A percentile compares a stretch with the other conserved stretches of the same genome.
These are phyloP conservation scores for Pseudogymnoascus sp. DNA, from an alignment of 2,329 filamentous ascomycete species.

Conservation along the genomic window DNA sequence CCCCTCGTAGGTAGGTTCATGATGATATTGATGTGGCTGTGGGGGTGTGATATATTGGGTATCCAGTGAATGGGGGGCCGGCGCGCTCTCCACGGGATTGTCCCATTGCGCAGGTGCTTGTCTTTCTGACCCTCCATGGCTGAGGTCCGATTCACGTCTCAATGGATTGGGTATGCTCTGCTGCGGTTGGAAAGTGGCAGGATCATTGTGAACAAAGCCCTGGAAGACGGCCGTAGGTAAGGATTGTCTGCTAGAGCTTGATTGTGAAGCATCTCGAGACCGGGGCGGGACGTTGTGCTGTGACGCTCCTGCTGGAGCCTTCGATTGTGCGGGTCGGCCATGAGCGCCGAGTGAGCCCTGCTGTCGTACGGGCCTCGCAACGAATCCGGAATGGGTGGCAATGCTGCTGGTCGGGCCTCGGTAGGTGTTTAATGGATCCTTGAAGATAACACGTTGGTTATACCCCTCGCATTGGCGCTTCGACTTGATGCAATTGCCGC, in stretches of 20 bases:
- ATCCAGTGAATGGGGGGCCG: neutral
- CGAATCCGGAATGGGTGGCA: neutral
- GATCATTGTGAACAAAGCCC: neutral
- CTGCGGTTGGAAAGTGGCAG: neutral
- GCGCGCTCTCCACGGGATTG: neutral
- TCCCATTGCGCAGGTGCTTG: neutral
- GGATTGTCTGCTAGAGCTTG: neutral
- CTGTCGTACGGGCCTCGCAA: neutral
- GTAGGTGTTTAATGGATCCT: constrained; percentile 56
- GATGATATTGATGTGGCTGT: neutral
- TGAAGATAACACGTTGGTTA: constrained; percentile 73
- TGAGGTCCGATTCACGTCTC: neutral
- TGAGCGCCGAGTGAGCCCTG: neutral
- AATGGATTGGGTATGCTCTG: neutral
- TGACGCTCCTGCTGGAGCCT: neutral
- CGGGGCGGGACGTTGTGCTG: neutral
- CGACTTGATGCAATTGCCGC: constrained; percentile 78
- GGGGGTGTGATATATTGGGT: neutral
- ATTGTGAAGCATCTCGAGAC: neutral
- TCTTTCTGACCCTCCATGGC: neutral
- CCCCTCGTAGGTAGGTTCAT: neutral
- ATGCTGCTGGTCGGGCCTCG: constrained; percentile 32
- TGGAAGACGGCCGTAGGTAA: neutral
- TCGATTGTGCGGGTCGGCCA: neutral
- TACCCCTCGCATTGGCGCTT: constrained; percentile 80